phyloP scores from a whole-genome alignment of 2,329 filamentous ascomycete genomes.

The Berkeleyomyces rouxiae region DNA sequence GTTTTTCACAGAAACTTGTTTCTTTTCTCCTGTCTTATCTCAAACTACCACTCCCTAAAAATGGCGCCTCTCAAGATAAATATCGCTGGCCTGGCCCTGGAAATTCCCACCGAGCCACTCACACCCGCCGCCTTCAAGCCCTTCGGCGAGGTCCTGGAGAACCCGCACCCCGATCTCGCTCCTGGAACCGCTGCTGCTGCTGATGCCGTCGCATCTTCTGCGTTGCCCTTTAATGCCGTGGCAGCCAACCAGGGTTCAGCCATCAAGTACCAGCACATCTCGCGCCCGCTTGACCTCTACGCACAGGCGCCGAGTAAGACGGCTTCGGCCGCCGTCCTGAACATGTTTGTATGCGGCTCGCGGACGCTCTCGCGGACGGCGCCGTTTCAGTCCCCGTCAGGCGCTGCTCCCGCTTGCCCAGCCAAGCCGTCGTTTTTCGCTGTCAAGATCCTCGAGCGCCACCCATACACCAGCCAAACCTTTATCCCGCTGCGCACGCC shows the following conservation, averaged over 20 bases:
- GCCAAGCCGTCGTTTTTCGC: conserved; percentile 31
- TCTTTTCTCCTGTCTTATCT: neutral
- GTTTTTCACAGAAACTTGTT: neutral
- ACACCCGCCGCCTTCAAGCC: conserved; percentile 51
- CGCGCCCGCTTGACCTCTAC: conserved; percentile 58
- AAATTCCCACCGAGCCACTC: conserved; percentile 46
- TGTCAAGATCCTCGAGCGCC: conserved; percentile 64
- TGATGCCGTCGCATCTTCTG: conserved; percentile 1
- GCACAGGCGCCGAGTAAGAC: conserved; percentile 41
- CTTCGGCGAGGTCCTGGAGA: conserved; percentile 72
- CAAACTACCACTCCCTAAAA: neutral
- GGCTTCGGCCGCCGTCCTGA: conserved; percentile 50
- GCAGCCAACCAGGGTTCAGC: conserved; percentile 75
- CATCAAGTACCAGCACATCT: conserved; percentile 69
- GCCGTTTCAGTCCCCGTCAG: neutral
- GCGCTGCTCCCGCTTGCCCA: neutral
- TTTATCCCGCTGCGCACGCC: conserved; percentile 52
- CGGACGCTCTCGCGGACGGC: conserved; percentile 17
- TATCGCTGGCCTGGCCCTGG: neutral
- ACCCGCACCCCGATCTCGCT: conserved; percentile 42
- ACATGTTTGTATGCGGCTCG: conserved; percentile 66
- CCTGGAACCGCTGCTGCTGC: conserved; percentile 10
- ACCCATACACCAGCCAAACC: conserved; percentile 88
- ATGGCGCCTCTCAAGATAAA: neutral
- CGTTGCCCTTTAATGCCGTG: conserved; percentile 31